A percentile compares a stretch with the other conserved stretches of the same genome.
These are phyloP conservation scores for Nemania serpens DNA, from an alignment of 2,329 filamentous ascomycete species.

Conservation along the genomic window DNA sequence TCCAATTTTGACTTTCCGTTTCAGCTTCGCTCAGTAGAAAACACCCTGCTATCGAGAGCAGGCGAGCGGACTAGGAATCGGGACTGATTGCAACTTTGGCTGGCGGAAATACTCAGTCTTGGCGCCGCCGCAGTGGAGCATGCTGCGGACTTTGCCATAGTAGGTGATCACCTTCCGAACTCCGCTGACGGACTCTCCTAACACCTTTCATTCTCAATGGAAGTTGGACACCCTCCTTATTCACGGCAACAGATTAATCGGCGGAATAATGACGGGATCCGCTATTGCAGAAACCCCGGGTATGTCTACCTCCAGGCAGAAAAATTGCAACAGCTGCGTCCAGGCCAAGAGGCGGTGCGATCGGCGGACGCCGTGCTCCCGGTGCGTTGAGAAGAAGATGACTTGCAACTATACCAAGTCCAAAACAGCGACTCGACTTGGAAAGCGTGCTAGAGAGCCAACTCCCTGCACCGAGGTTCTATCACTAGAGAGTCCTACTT, in stretches of 20 bases:
- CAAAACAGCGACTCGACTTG: conserved; percentile 5
- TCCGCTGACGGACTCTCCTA: conserved; percentile 15
- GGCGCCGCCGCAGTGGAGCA: conserved; percentile 23
- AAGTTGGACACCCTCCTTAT: not conserved
- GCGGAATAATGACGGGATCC: not conserved
- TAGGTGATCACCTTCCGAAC: conserved; percentile 3
- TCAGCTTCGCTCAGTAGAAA: no score
- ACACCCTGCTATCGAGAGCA: no score
- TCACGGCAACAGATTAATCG: not conserved
- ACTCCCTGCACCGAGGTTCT: conserved; percentile 1
- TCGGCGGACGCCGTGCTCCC: conserved; percentile 45
- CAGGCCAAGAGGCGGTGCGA: conserved; percentile 48
- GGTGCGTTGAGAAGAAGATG: conserved; percentile 45
- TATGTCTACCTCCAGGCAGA: conserved; percentile 36
- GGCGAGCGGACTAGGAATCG: not conserved
- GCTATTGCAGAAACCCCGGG: not conserved
- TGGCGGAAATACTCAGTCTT: conserved; percentile 21
- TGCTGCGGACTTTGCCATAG: conserved; percentile 19
- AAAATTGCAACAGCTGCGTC: conserved; percentile 46
- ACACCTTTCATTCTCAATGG: not conserved
- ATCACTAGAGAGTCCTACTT: not conserved
- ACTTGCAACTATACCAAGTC: conserved; percentile 39
- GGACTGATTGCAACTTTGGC: not conserved
- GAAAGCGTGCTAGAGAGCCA: not conserved
- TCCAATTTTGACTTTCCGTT: no score